Percentiles rank a stretch among this genome's conserved stretches.
phyloP scores from a whole-genome alignment of 768 basidiomycete species.

The Panus rudis region DNA sequence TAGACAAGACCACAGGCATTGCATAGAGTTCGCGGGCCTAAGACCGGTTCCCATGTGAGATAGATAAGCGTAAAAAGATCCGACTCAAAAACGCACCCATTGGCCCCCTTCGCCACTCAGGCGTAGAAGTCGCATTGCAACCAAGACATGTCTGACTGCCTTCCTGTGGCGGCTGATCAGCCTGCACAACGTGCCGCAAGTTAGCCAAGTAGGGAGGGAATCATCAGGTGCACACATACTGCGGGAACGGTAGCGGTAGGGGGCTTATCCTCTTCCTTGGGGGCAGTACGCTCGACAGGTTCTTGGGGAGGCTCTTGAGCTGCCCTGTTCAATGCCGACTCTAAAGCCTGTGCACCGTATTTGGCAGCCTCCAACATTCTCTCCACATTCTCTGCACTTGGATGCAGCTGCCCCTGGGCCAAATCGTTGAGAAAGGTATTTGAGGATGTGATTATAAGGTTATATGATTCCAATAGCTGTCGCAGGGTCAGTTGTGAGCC shows the following conservation, averaged over 20 bases:
- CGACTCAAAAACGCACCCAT: conserved; percentile 51
- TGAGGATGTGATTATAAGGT: conserved; percentile 34
- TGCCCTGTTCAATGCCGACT: conserved; percentile 23
- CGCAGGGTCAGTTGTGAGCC: conserved; percentile 1
- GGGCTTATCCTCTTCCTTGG: conserved; percentile 24
- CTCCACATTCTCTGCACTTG: conserved; percentile 30
- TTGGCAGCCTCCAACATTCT: conserved; percentile 39
- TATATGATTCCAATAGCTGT: conserved; percentile 40
- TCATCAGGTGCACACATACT: too few species aligned
- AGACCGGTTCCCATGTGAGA: conserved; percentile 4
- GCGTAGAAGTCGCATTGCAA: conserved; percentile 78
- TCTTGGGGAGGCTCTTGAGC: conserved; percentile 11
- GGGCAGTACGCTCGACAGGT: conserved; percentile 14
- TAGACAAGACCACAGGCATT: conserved; percentile 86
- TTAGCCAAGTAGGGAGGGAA: too few species aligned
- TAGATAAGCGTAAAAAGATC: conserved; percentile 3
- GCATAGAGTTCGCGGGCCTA: conserved; percentile 77
- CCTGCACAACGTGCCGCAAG: too few species aligned
- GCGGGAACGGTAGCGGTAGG: too few species aligned
- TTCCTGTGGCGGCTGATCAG: conserved; percentile 34
- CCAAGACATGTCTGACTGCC: conserved; percentile 76
- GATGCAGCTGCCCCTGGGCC: conserved; percentile 16
- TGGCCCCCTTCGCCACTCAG: conserved; percentile 82
- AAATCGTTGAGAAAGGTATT: conserved; percentile 22
- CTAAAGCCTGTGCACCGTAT: conserved; percentile 37